A percentile compares a stretch with the other conserved stretches of the same genome.
These are phyloP conservation scores for Hypholoma fasciculare DNA, from an alignment of 768 basidiomycete genomes.

Conservation along the genomic window DNA sequence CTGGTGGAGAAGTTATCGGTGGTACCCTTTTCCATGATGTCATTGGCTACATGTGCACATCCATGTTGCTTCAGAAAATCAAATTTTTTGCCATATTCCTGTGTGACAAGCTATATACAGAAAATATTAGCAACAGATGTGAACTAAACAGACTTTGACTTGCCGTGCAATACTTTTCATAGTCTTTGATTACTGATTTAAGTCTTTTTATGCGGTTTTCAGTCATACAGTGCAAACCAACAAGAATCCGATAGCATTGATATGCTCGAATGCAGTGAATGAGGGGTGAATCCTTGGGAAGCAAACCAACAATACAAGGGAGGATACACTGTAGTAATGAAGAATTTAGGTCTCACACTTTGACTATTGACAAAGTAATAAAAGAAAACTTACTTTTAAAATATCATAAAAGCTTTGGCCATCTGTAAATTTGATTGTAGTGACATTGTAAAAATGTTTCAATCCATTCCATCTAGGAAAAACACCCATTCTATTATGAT, in stretches of 20 bases:
- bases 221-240: constrained; percentile 26
- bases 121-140: not conserved
- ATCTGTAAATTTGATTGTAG: constrained; percentile 27
- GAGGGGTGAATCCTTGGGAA: constrained; percentile 23
- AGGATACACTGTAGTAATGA: constrained; percentile 22
- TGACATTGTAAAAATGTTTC: constrained; percentile 29
- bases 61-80: constrained; percentile 31
- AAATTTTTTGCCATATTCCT: constrained; percentile 25
- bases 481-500: not conserved
- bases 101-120: constrained; percentile 12
- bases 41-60: constrained; percentile 21
- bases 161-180: constrained; percentile 15
- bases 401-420: constrained; percentile 28
- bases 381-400: constrained; percentile 20
- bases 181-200: constrained; percentile 10
- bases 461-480: constrained; percentile 28
- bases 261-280: constrained; percentile 26
- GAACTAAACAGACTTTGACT: not conserved
- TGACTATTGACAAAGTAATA: not conserved
- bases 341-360: not conserved
- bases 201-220: constrained; percentile 21
- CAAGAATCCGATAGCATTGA: constrained; percentile 21
- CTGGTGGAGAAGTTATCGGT: constrained; percentile 27
- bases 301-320: constrained; percentile 26
- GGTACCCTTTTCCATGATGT: constrained; percentile 26